phyloP scores from a whole-genome alignment of 2,329 filamentous ascomycete genomes.

The Alternaria brassicicola region DNA sequence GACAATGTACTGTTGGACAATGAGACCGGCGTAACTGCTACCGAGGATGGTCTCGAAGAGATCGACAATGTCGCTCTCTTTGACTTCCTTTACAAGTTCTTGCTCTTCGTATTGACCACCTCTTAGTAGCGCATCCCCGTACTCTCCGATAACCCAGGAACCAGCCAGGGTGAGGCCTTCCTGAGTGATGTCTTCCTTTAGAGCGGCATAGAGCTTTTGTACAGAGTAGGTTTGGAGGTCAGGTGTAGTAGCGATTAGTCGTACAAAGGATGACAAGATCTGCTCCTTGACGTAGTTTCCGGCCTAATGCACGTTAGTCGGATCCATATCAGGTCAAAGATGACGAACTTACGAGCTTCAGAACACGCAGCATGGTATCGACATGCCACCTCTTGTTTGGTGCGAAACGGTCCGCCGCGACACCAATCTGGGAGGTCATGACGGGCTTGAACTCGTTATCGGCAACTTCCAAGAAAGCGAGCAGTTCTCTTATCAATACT shows the following conservation, averaged over 20 bases:
- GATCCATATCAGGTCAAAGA: neutral
- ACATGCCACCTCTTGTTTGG: slow-evolving; percentile 99
- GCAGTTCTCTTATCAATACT: slow-evolving; percentile 87
- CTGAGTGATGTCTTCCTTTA: slow-evolving; percentile 97
- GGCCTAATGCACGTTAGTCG: slow-evolving; percentile 55
- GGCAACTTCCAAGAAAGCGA: slow-evolving; percentile 94
- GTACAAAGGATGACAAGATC: slow-evolving; percentile 94
- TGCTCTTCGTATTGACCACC: slow-evolving; percentile 94
- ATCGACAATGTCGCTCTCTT: slow-evolving; percentile 88
- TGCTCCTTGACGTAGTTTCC: slow-evolving; percentile 98
- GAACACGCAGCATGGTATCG: slow-evolving; percentile 92
- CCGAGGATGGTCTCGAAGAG: slow-evolving; percentile 91
- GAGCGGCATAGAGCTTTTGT: slow-evolving; percentile 86
- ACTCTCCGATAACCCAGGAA: slow-evolving; percentile 98
- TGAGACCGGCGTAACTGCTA: slow-evolving; percentile 91
- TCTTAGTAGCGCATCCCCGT: slow-evolving; percentile 84
- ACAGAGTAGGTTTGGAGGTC: slow-evolving; percentile 96
- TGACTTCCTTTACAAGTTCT: slow-evolving; percentile 81
- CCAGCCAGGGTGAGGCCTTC: slow-evolving; percentile 92
- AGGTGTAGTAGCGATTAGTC: slow-evolving; percentile 90
- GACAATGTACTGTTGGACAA: slow-evolving; percentile 93
- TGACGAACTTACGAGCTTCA: slow-evolving; percentile 67
- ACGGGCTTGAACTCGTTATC: slow-evolving; percentile 99
- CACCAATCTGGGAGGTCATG: slow-evolving; percentile 97
- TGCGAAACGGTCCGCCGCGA: slow-evolving; percentile 93